A percentile compares a stretch with the other conserved stretches of the same genome.
Conservation (phyloP, 2,329 filamentous ascomycete genomes). For the Xylariaceae sp. region DNA sequence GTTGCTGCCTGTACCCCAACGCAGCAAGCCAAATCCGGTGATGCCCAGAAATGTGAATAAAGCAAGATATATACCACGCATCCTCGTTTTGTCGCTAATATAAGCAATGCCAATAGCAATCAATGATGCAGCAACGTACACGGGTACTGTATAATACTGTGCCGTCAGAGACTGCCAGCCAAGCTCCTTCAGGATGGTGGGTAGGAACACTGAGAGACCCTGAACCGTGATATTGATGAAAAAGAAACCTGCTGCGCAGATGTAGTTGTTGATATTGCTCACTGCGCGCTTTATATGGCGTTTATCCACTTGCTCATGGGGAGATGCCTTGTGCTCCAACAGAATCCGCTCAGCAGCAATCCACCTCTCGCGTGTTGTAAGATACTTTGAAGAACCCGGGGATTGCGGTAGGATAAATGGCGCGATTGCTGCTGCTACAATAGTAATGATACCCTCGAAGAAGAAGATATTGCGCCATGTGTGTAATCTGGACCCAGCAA, state of each 20-base stretch:
- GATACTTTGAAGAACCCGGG: constrained; percentile 54
- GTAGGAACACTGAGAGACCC: constrained; percentile 56
- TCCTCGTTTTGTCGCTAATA: constrained; percentile 49
- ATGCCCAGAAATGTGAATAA: constrained; percentile 50
- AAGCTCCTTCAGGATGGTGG: constrained; percentile 53
- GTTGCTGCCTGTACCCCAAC: constrained; percentile 46
- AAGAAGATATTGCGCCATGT: constrained; percentile 68
- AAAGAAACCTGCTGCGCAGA: constrained; percentile 64
- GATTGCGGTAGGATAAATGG: constrained; percentile 59
- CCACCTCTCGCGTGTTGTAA: constrained; percentile 58
- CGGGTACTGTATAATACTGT: constrained; percentile 53
- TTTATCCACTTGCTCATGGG: constrained; percentile 53
- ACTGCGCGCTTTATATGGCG: constrained; percentile 58
- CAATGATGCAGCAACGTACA: constrained; percentile 49
- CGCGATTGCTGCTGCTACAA: constrained; percentile 52
- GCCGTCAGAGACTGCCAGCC: constrained; percentile 47
- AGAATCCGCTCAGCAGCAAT: constrained; percentile 60
- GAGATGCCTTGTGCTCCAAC: constrained; percentile 53
- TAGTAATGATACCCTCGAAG: constrained; percentile 64
- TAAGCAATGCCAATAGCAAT: constrained; percentile 48
- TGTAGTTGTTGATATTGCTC: constrained; percentile 63
- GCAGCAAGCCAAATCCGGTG: constrained; percentile 58
- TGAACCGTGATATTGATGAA: constrained; percentile 66
- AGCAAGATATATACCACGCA: constrained; percentile 50
- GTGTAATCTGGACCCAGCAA: constrained; percentile 48